These are phyloP conservation scores for Sphagnum magellanicum DNA, from an alignment of 228 moss, liverwort and hornwort genomes.

Conservation along the genomic window DNA sequence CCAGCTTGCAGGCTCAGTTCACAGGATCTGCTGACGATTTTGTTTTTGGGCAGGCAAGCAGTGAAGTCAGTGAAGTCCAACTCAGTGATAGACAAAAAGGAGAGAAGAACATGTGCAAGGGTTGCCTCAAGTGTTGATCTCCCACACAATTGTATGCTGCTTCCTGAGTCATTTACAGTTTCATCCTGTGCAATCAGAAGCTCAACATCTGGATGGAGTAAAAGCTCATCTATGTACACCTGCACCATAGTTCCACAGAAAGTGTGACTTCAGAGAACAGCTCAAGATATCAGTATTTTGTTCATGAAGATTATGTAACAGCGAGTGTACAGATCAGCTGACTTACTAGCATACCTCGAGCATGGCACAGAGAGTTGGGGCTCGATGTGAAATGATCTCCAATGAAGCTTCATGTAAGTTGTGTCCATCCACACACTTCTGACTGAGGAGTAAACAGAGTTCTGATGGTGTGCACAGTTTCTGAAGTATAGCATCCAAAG, in stretches of 20 bases:
- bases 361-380: slow-evolving; percentile 40
- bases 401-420: slow-evolving; percentile 4
- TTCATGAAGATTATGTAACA: background rate
- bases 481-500: slow-evolving; percentile 47
- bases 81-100: background rate
- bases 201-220: slow-evolving; percentile 47
- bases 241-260: slow-evolving; percentile 8
- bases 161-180: slow-evolving; percentile 7
- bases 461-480: slow-evolving; percentile 68
- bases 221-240: slow-evolving; percentile 79
- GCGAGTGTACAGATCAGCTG: background rate
- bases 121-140: slow-evolving; percentile 45
- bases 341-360: slow-evolving; percentile 48
- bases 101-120: slow-evolving; percentile 56
- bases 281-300: background rate
- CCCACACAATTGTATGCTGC: slow-evolving; percentile 21
- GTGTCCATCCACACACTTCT: background rate
- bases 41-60: slow-evolving; percentile 10
- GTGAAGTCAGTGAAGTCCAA: background rate
- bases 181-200: slow-evolving; percentile 45
- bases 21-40: slow-evolving; percentile 11
- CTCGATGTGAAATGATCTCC: slow-evolving; percentile 20
- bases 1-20: slow-evolving; percentile 76
- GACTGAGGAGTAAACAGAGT: slow-evolving; percentile 33
- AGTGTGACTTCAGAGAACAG: background rate